Evolutionary conservation across 176 grass and related monocot genomes (phyloP).

Genomic region (Triticum timopheevii): DNA sequence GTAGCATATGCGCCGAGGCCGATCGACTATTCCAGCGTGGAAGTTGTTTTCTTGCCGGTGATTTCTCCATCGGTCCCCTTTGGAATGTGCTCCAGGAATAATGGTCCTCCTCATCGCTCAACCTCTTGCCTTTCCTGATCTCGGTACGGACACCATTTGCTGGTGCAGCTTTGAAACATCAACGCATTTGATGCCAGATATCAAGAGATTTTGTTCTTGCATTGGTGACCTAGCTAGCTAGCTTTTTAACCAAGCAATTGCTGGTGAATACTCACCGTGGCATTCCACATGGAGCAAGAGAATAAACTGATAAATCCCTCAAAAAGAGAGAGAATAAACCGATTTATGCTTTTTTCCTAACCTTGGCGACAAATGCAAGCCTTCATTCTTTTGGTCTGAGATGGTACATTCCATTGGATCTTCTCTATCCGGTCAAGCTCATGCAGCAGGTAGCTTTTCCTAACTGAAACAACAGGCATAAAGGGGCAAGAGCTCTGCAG

Average conservation of each 20-base stretch:
- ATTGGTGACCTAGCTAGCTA: background rate
- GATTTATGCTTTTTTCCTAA: background rate
- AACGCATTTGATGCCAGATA: background rate
- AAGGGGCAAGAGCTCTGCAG: background rate
- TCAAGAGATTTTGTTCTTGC: slow-evolving; percentile 32
- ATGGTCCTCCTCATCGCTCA: slow-evolving; percentile 14
- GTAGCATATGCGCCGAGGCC: slow-evolving; percentile 39
- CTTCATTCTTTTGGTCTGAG: slow-evolving; percentile 3
- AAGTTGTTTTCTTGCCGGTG: slow-evolving; percentile 16
- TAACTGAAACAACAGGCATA: background rate
- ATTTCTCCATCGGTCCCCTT: background rate
- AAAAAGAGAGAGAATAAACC: too few species aligned
- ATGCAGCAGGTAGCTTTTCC: slow-evolving; percentile 16
- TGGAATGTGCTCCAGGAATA: slow-evolving; percentile 42
- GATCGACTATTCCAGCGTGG: slow-evolving; percentile 25
- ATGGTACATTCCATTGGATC: slow-evolving; percentile 56
- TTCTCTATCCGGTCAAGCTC: slow-evolving; percentile 1
- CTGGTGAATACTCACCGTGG: slow-evolving; percentile 1
- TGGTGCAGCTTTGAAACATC: background rate
- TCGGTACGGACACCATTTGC: background rate
- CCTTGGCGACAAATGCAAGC: background rate
- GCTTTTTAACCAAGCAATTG: background rate
- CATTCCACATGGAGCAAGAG: slow-evolving; percentile 26
- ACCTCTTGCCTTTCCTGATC: slow-evolving; percentile 1
- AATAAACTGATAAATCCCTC: background rate